Base-by-base conservation (phyloP, 371 early-diverging fungal species). In the Mucor sp. region DNA sequence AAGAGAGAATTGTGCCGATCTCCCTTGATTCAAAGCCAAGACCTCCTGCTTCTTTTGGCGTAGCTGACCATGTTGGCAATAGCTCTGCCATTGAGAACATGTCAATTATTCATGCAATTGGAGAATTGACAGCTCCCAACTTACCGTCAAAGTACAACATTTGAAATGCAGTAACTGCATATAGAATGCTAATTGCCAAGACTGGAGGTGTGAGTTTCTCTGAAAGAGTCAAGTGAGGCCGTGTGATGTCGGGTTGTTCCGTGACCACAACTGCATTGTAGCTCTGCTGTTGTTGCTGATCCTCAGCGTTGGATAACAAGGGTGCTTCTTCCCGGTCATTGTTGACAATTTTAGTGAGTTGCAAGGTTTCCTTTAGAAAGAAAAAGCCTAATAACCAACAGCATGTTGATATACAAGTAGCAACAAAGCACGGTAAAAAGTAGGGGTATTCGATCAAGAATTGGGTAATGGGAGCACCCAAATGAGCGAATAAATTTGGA, bases 341-440 rank as follows among this genome's bases (percentile, higher is more conserved):
- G 39, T 41, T 17, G 11, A 21, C 14, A 33, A 21, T 27, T 2
- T 56, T 63, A 14, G 58, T 62, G n/a, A 37, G 14, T 14, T 57
- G 27, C 2, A 68, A 69, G 2, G 94, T 93, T 71, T 97, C 97
- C 30, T 94, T 86, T 32, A 95, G 69, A 58, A 79, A 91, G 48
- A 92, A 82, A 15, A 84, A 77, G 0, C 90, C 93, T 14, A 91
- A 71, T 0, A 88, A 53, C 41, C 89, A 85, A 5, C 93, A 94
- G 58, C 85, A 66, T 5, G 85, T 50, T 41, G 87, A 82, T 11
- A 94, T 79, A 14, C 71, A 60, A 3, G 91, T 80, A 7, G 91
- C 86, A 8, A 91, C 81, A 12, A 91, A 74, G 69, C 95, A 96
- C 1, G 97, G 97, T 8, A 97, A 84, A 58, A 94, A 87, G 66